Conservation (phyloP, 352 stramenopile genomes). For the Phytopythium aichiense region DNA sequence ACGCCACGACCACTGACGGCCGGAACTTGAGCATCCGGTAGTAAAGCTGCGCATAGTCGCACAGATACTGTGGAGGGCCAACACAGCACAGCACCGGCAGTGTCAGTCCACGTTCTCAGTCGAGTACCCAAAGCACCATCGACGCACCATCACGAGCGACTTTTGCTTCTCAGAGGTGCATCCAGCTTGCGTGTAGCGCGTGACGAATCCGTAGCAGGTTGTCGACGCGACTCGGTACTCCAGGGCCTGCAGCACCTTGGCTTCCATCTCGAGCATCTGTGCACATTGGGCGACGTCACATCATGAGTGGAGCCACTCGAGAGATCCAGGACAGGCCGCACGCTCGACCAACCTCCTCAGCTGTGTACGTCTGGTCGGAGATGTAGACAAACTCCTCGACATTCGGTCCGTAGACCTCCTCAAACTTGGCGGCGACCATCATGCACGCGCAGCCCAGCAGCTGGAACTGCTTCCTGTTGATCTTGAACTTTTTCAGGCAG, state of each 20-base stretch:
- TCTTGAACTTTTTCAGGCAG: constrained; percentile 74
- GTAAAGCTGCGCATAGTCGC: constrained; percentile 62
- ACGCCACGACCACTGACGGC: constrained; percentile 65
- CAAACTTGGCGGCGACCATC: constrained; percentile 96
- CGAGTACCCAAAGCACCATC: not conserved
- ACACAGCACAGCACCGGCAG: not conserved
- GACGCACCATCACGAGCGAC: constrained; percentile 55
- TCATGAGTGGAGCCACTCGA: not conserved
- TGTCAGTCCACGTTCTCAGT: constrained; percentile 3
- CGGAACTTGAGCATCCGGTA: constrained; percentile 74
- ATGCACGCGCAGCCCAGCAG: constrained; percentile 95
- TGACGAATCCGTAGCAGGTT: constrained; percentile 70
- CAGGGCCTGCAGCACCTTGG: constrained; percentile 64
- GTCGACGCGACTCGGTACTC: constrained; percentile 77
- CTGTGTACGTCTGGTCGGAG: constrained; percentile 94
- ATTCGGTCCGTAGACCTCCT: constrained; percentile 95
- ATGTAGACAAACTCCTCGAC: constrained; percentile 97
- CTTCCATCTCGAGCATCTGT: constrained; percentile 84
- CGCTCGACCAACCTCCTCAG: constrained; percentile 52
- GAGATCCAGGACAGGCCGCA: not conserved
- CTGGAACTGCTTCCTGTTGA: constrained; percentile 92
- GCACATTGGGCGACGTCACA: not conserved
- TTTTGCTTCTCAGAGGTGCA: constrained; percentile 52
- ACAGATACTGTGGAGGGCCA: constrained; percentile 52
- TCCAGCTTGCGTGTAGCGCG: constrained; percentile 55